Conservation (phyloP, 2,329 filamentous ascomycete genomes). For the Cladophialophora exuberans region DNA sequence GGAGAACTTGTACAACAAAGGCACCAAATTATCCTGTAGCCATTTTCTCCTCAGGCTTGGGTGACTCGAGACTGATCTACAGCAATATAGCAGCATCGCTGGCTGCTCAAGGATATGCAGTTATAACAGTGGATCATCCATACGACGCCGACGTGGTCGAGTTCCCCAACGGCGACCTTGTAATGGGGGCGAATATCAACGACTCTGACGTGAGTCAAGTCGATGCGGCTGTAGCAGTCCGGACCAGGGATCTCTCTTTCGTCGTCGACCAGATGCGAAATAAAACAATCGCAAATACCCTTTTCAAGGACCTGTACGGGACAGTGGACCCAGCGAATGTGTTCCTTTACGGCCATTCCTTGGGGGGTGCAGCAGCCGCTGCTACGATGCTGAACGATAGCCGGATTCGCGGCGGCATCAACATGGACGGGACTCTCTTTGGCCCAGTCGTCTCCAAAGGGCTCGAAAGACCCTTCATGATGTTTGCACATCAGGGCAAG, state of each 20-base stretch:
- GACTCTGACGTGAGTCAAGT: not conserved
- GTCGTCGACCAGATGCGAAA: not conserved
- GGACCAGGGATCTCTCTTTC: not conserved
- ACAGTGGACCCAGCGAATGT: not conserved
- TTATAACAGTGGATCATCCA: not conserved
- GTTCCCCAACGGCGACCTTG: not conserved
- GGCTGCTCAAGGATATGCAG: not conserved
- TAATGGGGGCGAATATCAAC: not conserved
- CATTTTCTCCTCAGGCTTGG: not conserved
- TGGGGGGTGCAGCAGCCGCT: not conserved
- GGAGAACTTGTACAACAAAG: too few species aligned
- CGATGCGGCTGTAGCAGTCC: not conserved
- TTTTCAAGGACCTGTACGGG: not conserved
- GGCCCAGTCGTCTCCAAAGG: not conserved
- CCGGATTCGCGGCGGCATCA: not conserved
- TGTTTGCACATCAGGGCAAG: conserved; percentile 7
- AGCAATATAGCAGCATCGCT: not conserved
- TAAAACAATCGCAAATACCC: not conserved
- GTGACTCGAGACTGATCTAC: not conserved
- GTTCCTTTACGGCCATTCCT: not conserved
- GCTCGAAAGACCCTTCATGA: conserved; percentile 6
- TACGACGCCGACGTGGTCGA: conserved; percentile 2
- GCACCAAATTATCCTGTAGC: not conserved
- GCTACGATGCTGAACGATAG: not conserved
- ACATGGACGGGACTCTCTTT: conserved; percentile 7